These are phyloP conservation scores for Mycena galopus DNA, from an alignment of 768 basidiomycete species.

Conservation along the genomic window DNA sequence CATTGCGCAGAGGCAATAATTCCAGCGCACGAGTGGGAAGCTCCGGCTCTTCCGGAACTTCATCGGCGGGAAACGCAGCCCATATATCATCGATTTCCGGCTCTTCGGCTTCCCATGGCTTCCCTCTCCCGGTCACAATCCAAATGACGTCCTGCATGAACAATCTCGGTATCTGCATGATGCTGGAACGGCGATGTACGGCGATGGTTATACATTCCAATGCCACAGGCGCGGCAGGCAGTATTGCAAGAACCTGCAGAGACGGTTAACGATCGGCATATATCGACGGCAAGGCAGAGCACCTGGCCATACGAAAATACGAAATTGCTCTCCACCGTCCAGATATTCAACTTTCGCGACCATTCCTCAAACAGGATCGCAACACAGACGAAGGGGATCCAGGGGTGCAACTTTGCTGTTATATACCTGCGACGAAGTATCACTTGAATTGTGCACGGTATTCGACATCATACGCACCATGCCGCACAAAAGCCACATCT, in stretches of 20 bases:
- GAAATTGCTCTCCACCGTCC: constrained; percentile 8
- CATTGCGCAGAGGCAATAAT: not conserved
- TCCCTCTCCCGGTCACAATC: constrained; percentile 11
- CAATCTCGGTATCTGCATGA: not conserved
- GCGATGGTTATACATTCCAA: constrained; percentile 7
- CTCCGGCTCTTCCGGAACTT: not conserved
- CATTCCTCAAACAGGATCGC: constrained; percentile 6
- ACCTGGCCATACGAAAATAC: constrained; percentile 20
- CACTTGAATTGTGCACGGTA: not conserved
- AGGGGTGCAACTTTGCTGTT: constrained; percentile 13
- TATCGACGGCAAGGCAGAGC: not conserved
- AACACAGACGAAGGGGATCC: constrained; percentile 13
- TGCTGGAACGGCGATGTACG: not conserved
- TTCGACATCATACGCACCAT: not conserved
- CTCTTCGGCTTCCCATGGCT: constrained; percentile 7
- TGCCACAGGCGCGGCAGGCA: constrained; percentile 1
- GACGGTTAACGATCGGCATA: not conserved
- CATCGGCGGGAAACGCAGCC: constrained; percentile 13
- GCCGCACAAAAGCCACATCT: constrained; percentile 15
- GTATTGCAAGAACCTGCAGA: constrained; percentile 12
- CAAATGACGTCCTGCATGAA: constrained; percentile 9
- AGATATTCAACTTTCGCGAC: constrained; percentile 6
- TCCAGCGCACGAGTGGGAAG: not conserved
- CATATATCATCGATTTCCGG: constrained; percentile 6
- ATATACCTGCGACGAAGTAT: constrained; percentile 13